phyloP scores from a whole-genome alignment of 1,284 basidiomycete species.

The Cystobasidium pallidum region DNA sequence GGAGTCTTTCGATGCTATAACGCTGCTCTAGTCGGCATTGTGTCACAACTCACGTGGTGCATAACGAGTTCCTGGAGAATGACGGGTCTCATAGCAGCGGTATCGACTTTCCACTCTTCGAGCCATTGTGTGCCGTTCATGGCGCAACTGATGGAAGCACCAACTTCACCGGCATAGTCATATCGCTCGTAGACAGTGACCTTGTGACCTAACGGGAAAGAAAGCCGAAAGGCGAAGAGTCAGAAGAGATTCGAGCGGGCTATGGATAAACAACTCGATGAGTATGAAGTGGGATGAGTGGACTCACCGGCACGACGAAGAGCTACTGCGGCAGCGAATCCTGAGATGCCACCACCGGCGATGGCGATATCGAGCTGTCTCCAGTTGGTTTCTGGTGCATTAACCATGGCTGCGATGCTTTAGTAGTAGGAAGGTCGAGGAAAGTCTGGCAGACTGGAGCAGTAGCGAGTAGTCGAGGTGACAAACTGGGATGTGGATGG shows the following conservation, averaged over 20 bases:
- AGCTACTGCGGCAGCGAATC: conserved; percentile 53
- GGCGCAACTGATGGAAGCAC: conserved; percentile 55
- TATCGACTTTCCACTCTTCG: conserved; percentile 54
- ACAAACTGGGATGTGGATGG: not conserved
- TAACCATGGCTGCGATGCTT: conserved; percentile 12
- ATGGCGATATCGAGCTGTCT: conserved; percentile 46
- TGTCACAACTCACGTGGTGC: conserved; percentile 48
- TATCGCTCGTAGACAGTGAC: conserved; percentile 55
- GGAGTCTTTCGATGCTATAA: too few relatives aligned
- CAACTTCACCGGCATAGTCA: conserved; percentile 55
- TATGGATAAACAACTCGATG: too few relatives aligned
- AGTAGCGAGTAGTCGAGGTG: conserved; percentile 10
- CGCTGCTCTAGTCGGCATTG: too few relatives aligned
- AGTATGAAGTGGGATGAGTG: not conserved
- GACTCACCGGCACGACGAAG: conserved; percentile 54
- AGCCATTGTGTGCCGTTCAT: conserved; percentile 54
- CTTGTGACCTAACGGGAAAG: conserved; percentile 14
- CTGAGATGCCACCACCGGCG: conserved; percentile 54
- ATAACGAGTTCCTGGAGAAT: conserved; percentile 54
- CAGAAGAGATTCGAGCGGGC: not conserved
- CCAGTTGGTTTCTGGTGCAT: conserved; percentile 33
- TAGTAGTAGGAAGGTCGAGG: not conserved
- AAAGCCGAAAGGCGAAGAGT: conserved; percentile 5
- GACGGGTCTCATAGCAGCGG: conserved; percentile 52
- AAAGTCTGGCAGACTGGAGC: conserved; percentile 3